Base-by-base conservation (phyloP, 768 basidiomycete genomes). In the Chalciporus pseudorubinellus region DNA sequence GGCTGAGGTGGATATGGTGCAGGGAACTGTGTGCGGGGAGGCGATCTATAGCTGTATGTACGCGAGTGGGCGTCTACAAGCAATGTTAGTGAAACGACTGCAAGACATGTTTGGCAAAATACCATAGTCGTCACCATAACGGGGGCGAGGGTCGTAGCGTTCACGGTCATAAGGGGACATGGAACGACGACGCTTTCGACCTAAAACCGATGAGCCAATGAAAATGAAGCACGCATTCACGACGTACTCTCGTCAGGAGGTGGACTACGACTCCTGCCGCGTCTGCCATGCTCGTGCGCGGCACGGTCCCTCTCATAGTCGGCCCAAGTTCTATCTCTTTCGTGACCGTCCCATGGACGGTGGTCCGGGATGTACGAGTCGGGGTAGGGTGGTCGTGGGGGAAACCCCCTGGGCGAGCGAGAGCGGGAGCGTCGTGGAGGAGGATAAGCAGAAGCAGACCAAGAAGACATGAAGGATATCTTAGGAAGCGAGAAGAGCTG, bases 81-180 rank as follows among this genome's bases (percentile, higher is more conserved):
- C 58, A 26, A 55, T 45, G 26, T 57, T 29, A 33, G 65, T 50
- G 42, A 49, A 48, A 20, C 13, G 14, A 40, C 5, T 38, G 21
- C 41, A 44, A 46, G 39, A 20, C 9, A 8, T 39, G 38, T 38
- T 3, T 52, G 48, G 51, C 45, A 54, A 61, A 76, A 72, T 77
- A 91, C 90, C 89, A 68, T 84, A 86, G 61, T 92, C 88, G 46
- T 93, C 91, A 51, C 72, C 82, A 63, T 89, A 90, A 45, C 90
- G 80, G 31, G 89, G 89, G 44, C 91, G 79, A 46, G 90, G 86
- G 52, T 92, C 90, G 63, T 85, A 92, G 39, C 90, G 74, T 50
- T 90, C 89, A 52, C 90, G 77, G 63, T 92, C 91, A 59, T 87
- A 90, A 12, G 91, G 91, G 20, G 77, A 70, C 53, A 71, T 57